Base-by-base conservation (phyloP, 371 early-diverging fungal species). In the Mortierella sp. region DNA sequence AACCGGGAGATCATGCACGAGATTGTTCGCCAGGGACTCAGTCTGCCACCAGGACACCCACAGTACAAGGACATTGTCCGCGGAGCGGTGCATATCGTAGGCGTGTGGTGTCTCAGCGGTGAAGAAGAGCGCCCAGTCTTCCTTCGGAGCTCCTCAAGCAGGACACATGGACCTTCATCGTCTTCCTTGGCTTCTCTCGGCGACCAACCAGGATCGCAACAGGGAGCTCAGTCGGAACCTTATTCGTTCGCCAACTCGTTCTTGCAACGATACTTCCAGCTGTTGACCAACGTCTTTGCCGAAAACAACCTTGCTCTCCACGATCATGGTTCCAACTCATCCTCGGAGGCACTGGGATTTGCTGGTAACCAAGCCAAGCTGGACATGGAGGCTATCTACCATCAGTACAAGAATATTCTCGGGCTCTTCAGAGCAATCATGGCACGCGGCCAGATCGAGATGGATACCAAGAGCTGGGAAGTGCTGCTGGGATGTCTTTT, bases 1-100 rank as follows among this genome's bases (percentile, higher is more conserved):
- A 94, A 92, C 31, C 86, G 95, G 7, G 94, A 94, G 74, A 89
- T 94, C 73, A 87, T 94, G 24, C 94, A 95, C 77, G 96, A 96
- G 77, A 87, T 94, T 58, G 73, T 95, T 6, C 87, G 94, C 39
- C 96, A 95, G 71, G 87, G 92, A 2, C 76, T 95, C 13, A 74
- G 91, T 39, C 70, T 94, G 26, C 94, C 95, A 9, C 85, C 85
- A 53, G 83, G 69, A 3, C 88, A 89, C 64, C 75, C 87, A 13
- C 80, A 88, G 29, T 90, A 91, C 73, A 87, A 90, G 73, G 94
- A 94, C 37, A 91, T 93, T 45, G 90, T 89, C 1, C 88, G 94
- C 6, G 91, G 92, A 5, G 92, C 93, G 0, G 86, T 94, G 37
- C 93, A 91, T 79, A 89, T 95, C n/a, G 74, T 95, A 10, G 90